These are phyloP conservation scores for Coemansia sp. DNA, from an alignment of 192 early-diverging fungal genomes.

Conservation along the genomic window DNA sequence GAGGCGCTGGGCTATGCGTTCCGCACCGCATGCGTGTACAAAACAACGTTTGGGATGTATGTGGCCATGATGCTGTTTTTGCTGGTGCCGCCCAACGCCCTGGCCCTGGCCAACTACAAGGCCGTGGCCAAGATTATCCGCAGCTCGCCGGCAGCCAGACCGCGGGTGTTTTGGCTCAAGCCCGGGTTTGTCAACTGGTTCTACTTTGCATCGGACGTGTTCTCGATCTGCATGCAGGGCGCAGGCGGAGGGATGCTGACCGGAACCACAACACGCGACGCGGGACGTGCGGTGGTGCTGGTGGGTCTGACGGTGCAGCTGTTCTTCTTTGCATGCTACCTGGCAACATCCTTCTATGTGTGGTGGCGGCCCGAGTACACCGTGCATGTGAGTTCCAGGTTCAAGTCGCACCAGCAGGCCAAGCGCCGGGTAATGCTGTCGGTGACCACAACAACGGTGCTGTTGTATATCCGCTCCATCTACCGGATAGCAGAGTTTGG, in stretches of 20 bases:
- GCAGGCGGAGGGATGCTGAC: slow-evolving; percentile 51
- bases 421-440: slow-evolving; percentile 34
- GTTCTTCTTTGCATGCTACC: slow-evolving; percentile 46
- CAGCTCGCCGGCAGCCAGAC: not conserved
- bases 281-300: slow-evolving; percentile 43
- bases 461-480: slow-evolving; percentile 45
- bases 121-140: slow-evolving; percentile 28
- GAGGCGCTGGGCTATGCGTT: slow-evolving; percentile 40
- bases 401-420: slow-evolving; percentile 11
- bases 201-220: slow-evolving; percentile 49
- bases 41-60: slow-evolving; percentile 40
- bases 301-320: slow-evolving; percentile 43
- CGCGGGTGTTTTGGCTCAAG: slow-evolving; percentile 27
- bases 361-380: slow-evolving; percentile 23
- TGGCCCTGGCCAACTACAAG: slow-evolving; percentile 49
- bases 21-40: slow-evolving; percentile 29
- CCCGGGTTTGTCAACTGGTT: slow-evolving; percentile 49
- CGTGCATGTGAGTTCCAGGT: slow-evolving; percentile 8
- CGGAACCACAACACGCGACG: slow-evolving; percentile 5
- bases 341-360: slow-evolving; percentile 31
- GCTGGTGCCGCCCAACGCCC: slow-evolving; percentile 31
- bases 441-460: slow-evolving; percentile 31
- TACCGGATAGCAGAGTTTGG: slow-evolving; percentile 55
- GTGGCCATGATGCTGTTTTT: slow-evolving; percentile 42
- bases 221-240: slow-evolving; percentile 51